Evolutionary conservation across 1,139 yeast genomes (phyloP).

Genomic region (Zygosaccharomyces sapae): DNA sequence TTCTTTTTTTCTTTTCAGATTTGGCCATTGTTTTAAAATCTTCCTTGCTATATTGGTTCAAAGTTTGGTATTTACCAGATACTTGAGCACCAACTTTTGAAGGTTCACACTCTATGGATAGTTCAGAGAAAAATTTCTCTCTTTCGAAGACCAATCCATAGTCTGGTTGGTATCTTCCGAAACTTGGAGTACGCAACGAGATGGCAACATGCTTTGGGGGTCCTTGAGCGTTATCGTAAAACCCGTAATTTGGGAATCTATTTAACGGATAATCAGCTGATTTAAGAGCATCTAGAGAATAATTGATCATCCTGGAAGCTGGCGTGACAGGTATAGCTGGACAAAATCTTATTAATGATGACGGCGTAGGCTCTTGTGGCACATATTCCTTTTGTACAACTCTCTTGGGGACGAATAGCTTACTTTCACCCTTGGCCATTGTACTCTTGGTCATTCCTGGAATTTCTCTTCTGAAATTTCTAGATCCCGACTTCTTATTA

Average conservation of each 20-base stretch:
- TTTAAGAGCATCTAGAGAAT: conserved; percentile 21
- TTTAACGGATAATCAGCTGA: conserved; percentile 26
- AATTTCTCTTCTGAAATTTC: conserved; percentile 6
- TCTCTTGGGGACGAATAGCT: conserved; percentile 10
- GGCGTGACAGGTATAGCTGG: conserved; percentile 21
- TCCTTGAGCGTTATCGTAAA: conserved; percentile 9
- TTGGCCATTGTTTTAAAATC: conserved; percentile 22
- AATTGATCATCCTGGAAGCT: conserved; percentile 21
- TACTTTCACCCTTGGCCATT: conserved; percentile 10
- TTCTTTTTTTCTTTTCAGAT: conserved; percentile 17
- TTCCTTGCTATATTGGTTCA: conserved; percentile 12
- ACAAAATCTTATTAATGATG: conserved; percentile 24
- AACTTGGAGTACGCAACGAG: conserved; percentile 15
- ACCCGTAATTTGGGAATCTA: conserved; percentile 24
- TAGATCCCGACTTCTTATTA: conserved; percentile 2
- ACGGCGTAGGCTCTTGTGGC: conserved; percentile 26
- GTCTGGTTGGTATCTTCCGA: conserved; percentile 26
- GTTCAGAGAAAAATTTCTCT: conserved; percentile 26
- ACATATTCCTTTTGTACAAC: conserved; percentile 15
- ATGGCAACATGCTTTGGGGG: conserved; percentile 14
- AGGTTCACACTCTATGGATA: conserved; percentile 16
- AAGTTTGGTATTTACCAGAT: conserved; percentile 22
- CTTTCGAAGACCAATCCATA: conserved; percentile 21
- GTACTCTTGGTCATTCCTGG: conserved; percentile 8
- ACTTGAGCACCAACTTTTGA: conserved; percentile 19